Evolutionary conservation across 305 asterid species (phyloP).

Genomic region (Vinca major): DNA sequence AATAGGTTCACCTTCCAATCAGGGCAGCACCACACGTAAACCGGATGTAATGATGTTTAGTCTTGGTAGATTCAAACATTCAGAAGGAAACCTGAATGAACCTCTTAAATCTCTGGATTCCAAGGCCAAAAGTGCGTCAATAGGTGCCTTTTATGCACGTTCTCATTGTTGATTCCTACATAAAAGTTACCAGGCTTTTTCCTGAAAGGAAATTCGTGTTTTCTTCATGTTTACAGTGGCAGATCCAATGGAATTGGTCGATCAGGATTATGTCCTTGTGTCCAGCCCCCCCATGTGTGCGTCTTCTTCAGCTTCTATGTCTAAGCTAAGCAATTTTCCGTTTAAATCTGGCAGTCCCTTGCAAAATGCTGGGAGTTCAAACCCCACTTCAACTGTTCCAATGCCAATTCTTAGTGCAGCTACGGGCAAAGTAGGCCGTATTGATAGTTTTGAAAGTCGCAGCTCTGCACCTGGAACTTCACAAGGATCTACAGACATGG

Average conservation of each 20-base stretch:
- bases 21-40: slow-evolving; percentile 24
- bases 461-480: slow-evolving; percentile 56
- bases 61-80: slow-evolving; percentile 33
- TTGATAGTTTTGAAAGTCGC: slow-evolving; percentile 40
- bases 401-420: slow-evolving; percentile 41
- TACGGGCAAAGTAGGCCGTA: slow-evolving; percentile 30
- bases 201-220: slow-evolving; percentile 7
- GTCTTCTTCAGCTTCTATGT: slow-evolving; percentile 45
- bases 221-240: slow-evolving; percentile 35
- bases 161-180: slow-evolving; percentile 10
- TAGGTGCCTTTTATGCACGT: slow-evolving; percentile 35
- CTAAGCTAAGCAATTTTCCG: slow-evolving; percentile 39
- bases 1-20: slow-evolving; percentile 25
- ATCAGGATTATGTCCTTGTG: slow-evolving; percentile 73
- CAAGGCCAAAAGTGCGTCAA: slow-evolving; percentile 26
- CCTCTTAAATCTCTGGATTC: slow-evolving; percentile 36
- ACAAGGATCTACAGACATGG: slow-evolving; percentile 45
- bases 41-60: slow-evolving; percentile 26
- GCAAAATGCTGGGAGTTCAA: slow-evolving; percentile 30
- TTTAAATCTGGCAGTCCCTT: slow-evolving; percentile 42
- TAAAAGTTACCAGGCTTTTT: slow-evolving; percentile 12
- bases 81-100: slow-evolving; percentile 48
- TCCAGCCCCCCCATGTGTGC: slow-evolving; percentile 49
- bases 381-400: slow-evolving; percentile 43
- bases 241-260: slow-evolving; percentile 65